Percentiles rank a stretch among this genome's conserved stretches.
Evolutionary conservation across 371 early-diverging fungal species (phyloP).

Genomic region (Circinella minor): DNA sequence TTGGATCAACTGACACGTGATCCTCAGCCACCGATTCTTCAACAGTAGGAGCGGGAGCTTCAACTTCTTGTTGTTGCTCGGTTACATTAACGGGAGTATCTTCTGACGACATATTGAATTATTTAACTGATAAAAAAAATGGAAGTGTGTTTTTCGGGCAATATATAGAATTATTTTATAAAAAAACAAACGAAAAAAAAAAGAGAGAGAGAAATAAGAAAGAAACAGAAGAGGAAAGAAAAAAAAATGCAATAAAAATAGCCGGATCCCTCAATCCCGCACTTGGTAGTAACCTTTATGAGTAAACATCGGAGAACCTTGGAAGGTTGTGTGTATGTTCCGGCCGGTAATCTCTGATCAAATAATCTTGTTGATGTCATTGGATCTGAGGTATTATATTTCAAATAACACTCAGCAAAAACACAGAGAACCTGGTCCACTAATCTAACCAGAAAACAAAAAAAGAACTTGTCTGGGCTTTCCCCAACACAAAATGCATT

Average conservation of each 20-base stretch:
- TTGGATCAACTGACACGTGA: constrained; percentile 10
- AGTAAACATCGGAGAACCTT: not conserved
- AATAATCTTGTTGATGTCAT: not conserved
- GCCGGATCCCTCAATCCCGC: not conserved
- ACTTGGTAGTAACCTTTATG: not conserved
- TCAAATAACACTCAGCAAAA: constrained; percentile 2
- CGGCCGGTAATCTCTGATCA: not conserved
- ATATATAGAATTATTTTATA: not conserved
- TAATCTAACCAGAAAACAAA: not conserved
- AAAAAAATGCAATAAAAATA: constrained; percentile 12
- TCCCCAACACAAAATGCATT: not conserved
- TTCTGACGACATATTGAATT: constrained; percentile 12
- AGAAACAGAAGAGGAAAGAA: constrained; percentile 7
- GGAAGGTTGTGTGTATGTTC: too few relatives aligned
- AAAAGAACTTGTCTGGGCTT: not conserved
- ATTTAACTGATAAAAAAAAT: too few relatives aligned
- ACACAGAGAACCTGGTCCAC: not conserved
- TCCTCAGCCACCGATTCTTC: constrained; percentile 1
- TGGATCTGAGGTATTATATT: not conserved
- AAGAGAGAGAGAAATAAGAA: constrained; percentile 8
- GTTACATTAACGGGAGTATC: not conserved
- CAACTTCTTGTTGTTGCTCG: constrained; percentile 1
- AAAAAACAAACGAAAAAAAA: not conserved
- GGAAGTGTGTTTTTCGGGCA: too few relatives aligned
- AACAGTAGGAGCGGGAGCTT: not conserved